A percentile compares a stretch with the other conserved stretches of the same genome.
These are phyloP conservation scores for Pichia sp. DNA, from an alignment of 1,139 yeast species.

Conservation along the genomic window DNA sequence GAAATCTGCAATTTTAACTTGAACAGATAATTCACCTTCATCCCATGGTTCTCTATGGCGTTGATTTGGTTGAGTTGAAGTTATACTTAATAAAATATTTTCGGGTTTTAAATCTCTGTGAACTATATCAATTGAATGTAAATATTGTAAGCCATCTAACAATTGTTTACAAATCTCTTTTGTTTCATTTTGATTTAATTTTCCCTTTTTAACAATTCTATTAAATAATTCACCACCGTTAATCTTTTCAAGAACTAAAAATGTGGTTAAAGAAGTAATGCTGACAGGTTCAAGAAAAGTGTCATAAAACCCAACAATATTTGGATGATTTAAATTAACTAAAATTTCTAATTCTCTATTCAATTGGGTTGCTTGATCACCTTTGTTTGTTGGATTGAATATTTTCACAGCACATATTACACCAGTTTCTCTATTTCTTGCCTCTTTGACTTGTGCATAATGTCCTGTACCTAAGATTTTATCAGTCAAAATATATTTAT, in stretches of 20 bases:
- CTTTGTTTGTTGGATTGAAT: constrained; percentile 57
- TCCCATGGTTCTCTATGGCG: constrained; percentile 68
- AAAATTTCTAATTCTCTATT: constrained; percentile 64
- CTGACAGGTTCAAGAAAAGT: constrained; percentile 65
- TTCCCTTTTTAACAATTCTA: constrained; percentile 58
- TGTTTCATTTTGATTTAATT: constrained; percentile 55
- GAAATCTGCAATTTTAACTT: constrained; percentile 74
- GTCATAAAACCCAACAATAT: constrained; percentile 61
- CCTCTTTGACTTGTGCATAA: constrained; percentile 72
- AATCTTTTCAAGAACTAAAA: constrained; percentile 64
- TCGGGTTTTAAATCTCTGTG: constrained; percentile 80
- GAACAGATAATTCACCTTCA: constrained; percentile 51
- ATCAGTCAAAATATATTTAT: constrained; percentile 51
- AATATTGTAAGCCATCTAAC: constrained; percentile 53
- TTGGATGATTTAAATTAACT: constrained; percentile 61
- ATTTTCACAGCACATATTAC: constrained; percentile 65
- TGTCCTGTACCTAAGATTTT: constrained; percentile 68
- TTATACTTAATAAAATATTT: constrained; percentile 59
- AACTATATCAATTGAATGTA: constrained; percentile 59
- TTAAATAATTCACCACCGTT: constrained; percentile 73
- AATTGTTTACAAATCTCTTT: constrained; percentile 56
- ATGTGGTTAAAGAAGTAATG: constrained; percentile 50
- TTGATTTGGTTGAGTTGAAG: constrained; percentile 35
- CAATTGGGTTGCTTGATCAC: constrained; percentile 34
- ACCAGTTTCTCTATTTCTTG: constrained; percentile 51